Conservation (phyloP, 1,284 basidiomycete genomes). For the Pseudozyma hubeiensis region DNA sequence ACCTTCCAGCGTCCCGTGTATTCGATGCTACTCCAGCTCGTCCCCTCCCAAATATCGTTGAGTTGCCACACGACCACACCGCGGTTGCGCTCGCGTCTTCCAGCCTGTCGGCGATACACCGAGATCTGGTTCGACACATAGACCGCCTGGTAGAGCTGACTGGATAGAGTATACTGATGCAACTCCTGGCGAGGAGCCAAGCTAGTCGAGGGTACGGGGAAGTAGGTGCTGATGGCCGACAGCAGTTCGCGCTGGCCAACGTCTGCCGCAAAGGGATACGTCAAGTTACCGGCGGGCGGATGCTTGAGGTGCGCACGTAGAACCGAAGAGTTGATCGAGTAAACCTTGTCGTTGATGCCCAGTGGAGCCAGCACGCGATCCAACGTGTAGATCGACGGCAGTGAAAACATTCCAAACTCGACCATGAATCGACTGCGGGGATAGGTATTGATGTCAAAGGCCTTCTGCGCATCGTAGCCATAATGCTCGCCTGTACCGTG, state of each 20-base stretch:
- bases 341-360: conserved; percentile 72
- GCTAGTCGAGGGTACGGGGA: conserved; percentile 13
- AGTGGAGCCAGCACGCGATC: conserved; percentile 73
- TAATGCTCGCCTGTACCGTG: conserved; percentile 71
- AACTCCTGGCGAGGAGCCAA: conserved; percentile 10
- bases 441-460: conserved; percentile 75
- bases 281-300: conserved; percentile 73
- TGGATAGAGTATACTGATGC: conserved; percentile 39
- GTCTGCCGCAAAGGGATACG: conserved; percentile 74
- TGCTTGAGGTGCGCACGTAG: conserved; percentile 75
- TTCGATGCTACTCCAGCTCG: conserved; percentile 75
- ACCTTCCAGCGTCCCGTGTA: conserved; percentile 77
- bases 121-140: conserved; percentile 73
- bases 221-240: conserved; percentile 71
- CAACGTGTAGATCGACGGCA: conserved; percentile 77
- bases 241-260: conserved; percentile 75
- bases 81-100: conserved; percentile 75
- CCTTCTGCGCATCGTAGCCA: conserved; percentile 74
- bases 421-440: conserved; percentile 75
- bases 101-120: conserved; percentile 76
- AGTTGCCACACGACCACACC: conserved; percentile 77
- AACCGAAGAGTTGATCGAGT: conserved; percentile 75
- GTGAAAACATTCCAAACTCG: conserved; percentile 77
- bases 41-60: conserved; percentile 78
- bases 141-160: conserved; percentile 45